Evolutionary conservation across 208 protist species (phyloP), one percentile per base, ranked within the genome.

Genomic region (Leishmania aethiopica): DNA sequence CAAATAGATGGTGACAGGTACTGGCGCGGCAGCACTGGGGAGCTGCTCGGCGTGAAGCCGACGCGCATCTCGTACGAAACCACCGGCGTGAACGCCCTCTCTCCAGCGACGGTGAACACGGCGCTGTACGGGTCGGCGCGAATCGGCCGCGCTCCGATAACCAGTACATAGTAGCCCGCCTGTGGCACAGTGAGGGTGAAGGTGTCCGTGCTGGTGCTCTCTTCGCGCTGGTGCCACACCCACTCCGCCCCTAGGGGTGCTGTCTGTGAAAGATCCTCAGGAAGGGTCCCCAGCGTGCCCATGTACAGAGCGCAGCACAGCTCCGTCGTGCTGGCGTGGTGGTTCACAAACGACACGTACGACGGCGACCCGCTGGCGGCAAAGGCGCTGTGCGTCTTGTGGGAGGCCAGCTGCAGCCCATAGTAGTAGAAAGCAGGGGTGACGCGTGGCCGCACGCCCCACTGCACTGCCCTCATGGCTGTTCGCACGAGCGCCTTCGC

Each of bases 161-260:
- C 89, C 8, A 92, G 75, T 51, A 84, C 86, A 82, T 97, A 97
- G 83, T 91, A 94, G 60, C 93, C 93, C 7, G 80, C 83, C 77
- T 92, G 86, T 28, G 93, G 95, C 62, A 94, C 90, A 75, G 93
- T 94, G 35, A 97, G 66, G 32, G 93, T 96, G 75, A 98, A 98
- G 15, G 93, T 96, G 76, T 96, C 90, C 6, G 71, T 75, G 49
- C 80, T 74, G 51, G 78, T 88, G 4, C 73, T 81, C 78, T 98
- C 93, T 22, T 91, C 83, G 28, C 93, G 92, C 81, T 96, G 92
- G 37, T 98, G 92, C 91, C 93, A 98, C 60, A 95, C 86, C 91
- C 93, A 96, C 80, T 94, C 84, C 3, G 88, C 88, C 37, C 87
- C 88, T 17, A 97, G 84, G 35, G 81, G 83, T n/a, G 62, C 75